A percentile compares a stretch with the other conserved stretches of the same genome.
These are phyloP conservation scores for Exophiala lecanii-corni DNA, from an alignment of 2,329 filamentous ascomycete species.

Conservation along the genomic window DNA sequence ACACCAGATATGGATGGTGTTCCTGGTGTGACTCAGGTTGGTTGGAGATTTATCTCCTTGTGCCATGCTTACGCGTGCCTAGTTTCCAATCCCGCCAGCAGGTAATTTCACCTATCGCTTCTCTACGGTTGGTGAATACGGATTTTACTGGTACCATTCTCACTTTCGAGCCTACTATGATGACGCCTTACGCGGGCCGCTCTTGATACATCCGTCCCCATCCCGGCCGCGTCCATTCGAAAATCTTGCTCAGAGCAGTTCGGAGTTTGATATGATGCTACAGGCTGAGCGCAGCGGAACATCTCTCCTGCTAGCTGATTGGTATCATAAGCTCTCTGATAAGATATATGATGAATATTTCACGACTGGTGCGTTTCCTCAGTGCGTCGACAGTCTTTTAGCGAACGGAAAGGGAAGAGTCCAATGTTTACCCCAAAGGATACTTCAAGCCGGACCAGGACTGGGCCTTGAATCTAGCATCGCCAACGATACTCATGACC, in stretches of 20 bases:
- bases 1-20: constrained; percentile 11
- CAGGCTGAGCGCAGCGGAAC: constrained; percentile 16
- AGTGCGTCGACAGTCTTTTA: constrained; percentile 22
- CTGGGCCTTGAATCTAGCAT: constrained; percentile 14
- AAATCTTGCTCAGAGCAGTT: constrained; percentile 11
- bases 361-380: constrained; percentile 18
- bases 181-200: constrained; percentile 15
- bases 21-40: constrained; percentile 10
- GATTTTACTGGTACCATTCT: constrained; percentile 16
- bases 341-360: constrained; percentile 18
- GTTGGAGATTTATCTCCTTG: constrained; percentile 1
- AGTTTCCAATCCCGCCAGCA: constrained; percentile 14
- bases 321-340: constrained; percentile 19
- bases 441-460: constrained; percentile 18
- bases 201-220: constrained; percentile 15
- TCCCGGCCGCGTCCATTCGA: constrained; percentile 18
- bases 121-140: constrained; percentile 11
- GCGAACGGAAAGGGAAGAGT: constrained; percentile 19
- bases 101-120: constrained; percentile 16
- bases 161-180: constrained; percentile 20
- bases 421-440: constrained; percentile 18
- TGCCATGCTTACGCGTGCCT: constrained; percentile 5
- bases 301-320: constrained; percentile 18
- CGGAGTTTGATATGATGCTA: constrained; percentile 14
- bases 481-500: constrained; percentile 14